Percentiles rank a stretch among this genome's conserved stretches.
phyloP scores from a whole-genome alignment of 768 basidiomycete genomes.

The Kwoniella pini region DNA sequence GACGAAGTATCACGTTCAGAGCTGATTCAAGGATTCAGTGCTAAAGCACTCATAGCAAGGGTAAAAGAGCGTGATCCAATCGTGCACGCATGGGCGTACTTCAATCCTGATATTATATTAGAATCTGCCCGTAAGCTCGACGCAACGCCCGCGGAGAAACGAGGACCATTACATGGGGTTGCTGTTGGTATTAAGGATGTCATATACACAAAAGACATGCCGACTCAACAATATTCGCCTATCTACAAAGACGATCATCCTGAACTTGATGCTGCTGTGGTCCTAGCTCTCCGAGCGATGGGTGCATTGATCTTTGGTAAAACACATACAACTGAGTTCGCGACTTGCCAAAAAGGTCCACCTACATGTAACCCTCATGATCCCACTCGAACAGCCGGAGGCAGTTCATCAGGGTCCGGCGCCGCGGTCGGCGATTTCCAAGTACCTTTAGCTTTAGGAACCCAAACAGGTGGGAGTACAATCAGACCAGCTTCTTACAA shows the following conservation, averaged over 20 bases:
- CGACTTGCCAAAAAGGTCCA: slow-evolving; percentile 23
- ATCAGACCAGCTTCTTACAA: slow-evolving; percentile 25
- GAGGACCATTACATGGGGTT: slow-evolving; percentile 44
- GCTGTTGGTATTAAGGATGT: slow-evolving; percentile 49
- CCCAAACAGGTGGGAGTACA: slow-evolving; percentile 26
- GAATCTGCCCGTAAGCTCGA: slow-evolving; percentile 33
- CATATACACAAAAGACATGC: slow-evolving; percentile 31
- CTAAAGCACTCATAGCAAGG: slow-evolving; percentile 31
- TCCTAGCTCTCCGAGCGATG: slow-evolving; percentile 29
- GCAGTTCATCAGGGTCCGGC: slow-evolving; percentile 24
- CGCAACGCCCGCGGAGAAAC: slow-evolving; percentile 24
- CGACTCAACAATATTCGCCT: slow-evolving; percentile 39
- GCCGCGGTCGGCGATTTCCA: slow-evolving; percentile 26
- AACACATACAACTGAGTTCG: slow-evolving; percentile 48
- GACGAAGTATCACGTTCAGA: background rate
- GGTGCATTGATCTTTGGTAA: slow-evolving; percentile 47
- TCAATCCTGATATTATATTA: slow-evolving; percentile 31
- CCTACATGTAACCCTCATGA: slow-evolving; percentile 26
- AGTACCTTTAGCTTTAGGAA: slow-evolving; percentile 20
- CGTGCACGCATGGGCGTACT: slow-evolving; percentile 43
- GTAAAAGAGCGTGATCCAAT: slow-evolving; percentile 30
- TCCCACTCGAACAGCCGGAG: slow-evolving; percentile 14
- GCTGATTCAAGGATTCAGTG: slow-evolving; percentile 9
- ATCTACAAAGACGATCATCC: slow-evolving; percentile 35
- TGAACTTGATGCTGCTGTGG: slow-evolving; percentile 35